These are phyloP conservation scores for Diaporthe citri DNA, from an alignment of 2,329 filamentous ascomycete species.

Conservation along the genomic window DNA sequence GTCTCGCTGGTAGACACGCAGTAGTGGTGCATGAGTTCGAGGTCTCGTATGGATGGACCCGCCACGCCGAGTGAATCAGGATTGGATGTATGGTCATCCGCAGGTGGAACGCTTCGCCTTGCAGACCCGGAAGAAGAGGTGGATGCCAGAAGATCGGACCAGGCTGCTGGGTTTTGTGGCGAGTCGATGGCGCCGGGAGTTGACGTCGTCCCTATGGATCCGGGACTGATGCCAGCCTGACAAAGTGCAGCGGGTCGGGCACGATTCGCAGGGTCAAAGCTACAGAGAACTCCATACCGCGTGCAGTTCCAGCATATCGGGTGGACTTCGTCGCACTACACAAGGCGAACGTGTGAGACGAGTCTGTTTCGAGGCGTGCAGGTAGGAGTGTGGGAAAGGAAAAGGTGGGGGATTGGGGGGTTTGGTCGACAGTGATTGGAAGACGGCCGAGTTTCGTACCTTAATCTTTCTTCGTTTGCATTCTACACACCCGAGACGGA, in stretches of 20 bases:
- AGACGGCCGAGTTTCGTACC: not conserved
- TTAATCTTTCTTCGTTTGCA: conserved; percentile 2
- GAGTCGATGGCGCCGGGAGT: not conserved
- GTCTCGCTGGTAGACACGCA: not conserved
- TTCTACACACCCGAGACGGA: not conserved
- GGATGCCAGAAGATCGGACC: not conserved
- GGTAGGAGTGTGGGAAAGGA: not conserved
- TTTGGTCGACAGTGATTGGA: too few species aligned
- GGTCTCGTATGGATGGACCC: not conserved
- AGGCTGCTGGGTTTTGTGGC: not conserved
- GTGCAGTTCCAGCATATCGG: conserved; percentile 9
- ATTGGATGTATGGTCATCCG: not conserved
- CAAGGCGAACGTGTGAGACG: not conserved
- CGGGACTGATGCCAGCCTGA: not conserved
- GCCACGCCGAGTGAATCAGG: not conserved
- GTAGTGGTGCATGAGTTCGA: conserved; percentile 1
- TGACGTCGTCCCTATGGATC: not conserved
- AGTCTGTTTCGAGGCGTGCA: not conserved
- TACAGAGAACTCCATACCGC: not conserved
- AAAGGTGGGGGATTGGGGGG: too few species aligned
- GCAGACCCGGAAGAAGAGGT: not conserved
- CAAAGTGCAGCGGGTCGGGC: not conserved
- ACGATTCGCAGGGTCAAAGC: not conserved
- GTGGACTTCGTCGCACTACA: not conserved
- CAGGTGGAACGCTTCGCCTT: not conserved